Evolutionary conservation across 495 filamentous ascomycete species (phyloP).

Genomic region (Antarctomyces pellizariae): DNA sequence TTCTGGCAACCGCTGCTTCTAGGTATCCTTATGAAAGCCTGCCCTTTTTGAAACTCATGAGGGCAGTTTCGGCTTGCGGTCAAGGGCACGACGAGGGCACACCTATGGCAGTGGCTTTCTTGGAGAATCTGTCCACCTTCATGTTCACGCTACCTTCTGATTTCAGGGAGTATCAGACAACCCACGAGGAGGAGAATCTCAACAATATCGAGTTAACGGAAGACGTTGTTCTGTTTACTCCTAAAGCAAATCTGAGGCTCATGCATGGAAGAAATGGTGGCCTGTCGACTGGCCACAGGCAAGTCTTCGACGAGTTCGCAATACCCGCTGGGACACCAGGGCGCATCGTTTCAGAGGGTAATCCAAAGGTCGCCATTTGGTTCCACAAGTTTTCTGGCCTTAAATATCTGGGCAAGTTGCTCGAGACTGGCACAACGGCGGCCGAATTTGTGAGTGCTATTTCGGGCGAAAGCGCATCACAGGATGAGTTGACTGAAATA

Average conservation of each 20-base stretch:
- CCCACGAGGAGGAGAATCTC: conserved; percentile 64
- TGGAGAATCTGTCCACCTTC: conserved; percentile 42
- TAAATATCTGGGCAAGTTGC: conserved; percentile 40
- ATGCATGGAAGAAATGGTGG: too few relatives aligned
- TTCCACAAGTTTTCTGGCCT: conserved; percentile 38
- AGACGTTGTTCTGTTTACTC: conserved; percentile 29
- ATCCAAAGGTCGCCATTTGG: conserved; percentile 36
- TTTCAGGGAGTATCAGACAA: conserved; percentile 47
- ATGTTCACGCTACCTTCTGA: conserved; percentile 43
- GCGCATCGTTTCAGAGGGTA: conserved; percentile 41
- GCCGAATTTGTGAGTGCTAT: conserved; percentile 17
- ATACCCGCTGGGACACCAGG: conserved; percentile 44
- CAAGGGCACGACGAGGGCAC: conserved; percentile 25
- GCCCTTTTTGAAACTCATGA: conserved; percentile 50
- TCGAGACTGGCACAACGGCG: conserved; percentile 25
- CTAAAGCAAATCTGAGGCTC: conserved; percentile 9
- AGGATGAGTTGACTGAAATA: conserved; percentile 34
- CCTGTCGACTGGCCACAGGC: too few relatives aligned
- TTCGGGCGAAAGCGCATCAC: conserved; percentile 16
- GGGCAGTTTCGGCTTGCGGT: conserved; percentile 24
- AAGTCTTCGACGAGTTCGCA: conserved; percentile 20
- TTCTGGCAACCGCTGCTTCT: conserved; percentile 36
- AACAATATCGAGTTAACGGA: conserved; percentile 33
- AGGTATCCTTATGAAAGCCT: conserved; percentile 72
- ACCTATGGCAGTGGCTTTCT: conserved; percentile 17